A percentile compares a stretch with the other conserved stretches of the same genome.
These are phyloP conservation scores for Dendrobium nobile DNA, from an alignment of 106 monocot species.

Conservation along the genomic window DNA sequence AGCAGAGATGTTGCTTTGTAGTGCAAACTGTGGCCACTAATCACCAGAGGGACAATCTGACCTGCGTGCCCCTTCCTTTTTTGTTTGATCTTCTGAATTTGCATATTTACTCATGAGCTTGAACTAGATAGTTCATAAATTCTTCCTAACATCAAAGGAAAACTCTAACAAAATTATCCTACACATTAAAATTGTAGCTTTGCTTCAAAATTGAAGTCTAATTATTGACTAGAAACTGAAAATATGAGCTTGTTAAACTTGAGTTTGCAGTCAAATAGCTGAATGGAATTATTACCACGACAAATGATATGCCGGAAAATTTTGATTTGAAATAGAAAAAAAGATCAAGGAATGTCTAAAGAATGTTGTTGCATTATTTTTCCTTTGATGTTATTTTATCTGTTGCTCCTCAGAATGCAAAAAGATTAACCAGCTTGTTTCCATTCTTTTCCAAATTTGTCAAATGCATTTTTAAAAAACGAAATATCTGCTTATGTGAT, in stretches of 20 bases:
- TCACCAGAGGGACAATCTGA: background rate
- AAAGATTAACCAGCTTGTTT: background rate
- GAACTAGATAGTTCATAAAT: background rate
- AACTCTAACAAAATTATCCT: background rate
- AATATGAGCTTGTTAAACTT: background rate
- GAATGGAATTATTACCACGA: background rate
- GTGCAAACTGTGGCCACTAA: background rate
- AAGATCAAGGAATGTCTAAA: background rate
- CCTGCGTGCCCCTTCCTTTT: background rate
- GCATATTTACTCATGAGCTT: background rate
- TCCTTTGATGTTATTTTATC: background rate
- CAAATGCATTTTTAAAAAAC: background rate
- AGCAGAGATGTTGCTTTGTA: background rate
- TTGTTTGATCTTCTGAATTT: background rate
- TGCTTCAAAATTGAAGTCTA: background rate
- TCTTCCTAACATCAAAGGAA: constrained; percentile 1
- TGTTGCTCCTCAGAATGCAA: background rate
- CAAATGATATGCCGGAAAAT: background rate
- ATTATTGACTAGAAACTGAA: background rate
- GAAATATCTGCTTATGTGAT: background rate
- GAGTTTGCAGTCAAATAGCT: background rate
- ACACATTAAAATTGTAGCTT: background rate
- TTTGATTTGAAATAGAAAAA: background rate
- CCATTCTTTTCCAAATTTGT: background rate
- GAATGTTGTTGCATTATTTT: background rate